Evolutionary conservation across 2,329 filamentous ascomycete species (phyloP).

Genomic region (Monilinia polystroma): DNA sequence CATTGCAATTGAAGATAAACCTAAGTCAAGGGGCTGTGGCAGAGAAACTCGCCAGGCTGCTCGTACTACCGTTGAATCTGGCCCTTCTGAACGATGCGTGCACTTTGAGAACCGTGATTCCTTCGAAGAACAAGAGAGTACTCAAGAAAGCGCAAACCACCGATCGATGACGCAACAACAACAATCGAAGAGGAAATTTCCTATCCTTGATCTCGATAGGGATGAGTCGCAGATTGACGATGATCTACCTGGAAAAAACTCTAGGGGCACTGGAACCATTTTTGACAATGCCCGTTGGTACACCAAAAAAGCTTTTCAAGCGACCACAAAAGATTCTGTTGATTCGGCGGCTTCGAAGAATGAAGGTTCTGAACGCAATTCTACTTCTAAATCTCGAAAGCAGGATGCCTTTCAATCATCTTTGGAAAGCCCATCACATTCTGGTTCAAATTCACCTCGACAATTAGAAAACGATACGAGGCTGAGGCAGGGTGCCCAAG

Average conservation of each 20-base stretch:
- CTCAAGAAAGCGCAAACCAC: not conserved
- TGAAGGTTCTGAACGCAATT: too few relatives aligned
- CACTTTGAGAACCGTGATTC: constrained; percentile 11
- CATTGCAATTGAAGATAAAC: not conserved
- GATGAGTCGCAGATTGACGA: not conserved
- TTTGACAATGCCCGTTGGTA: not conserved
- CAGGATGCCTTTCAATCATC: not conserved
- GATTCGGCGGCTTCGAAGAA: not conserved
- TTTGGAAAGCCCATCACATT: constrained; percentile 1
- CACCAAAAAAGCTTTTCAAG: not conserved
- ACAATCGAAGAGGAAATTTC: not conserved
- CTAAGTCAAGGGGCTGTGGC: not conserved
- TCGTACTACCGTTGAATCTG: not conserved
- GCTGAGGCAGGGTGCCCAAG: not conserved
- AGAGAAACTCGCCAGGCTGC: not conserved
- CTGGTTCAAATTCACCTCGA: not conserved
- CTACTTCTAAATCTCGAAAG: not conserved
- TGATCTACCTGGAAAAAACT: too few relatives aligned
- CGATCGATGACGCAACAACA: not conserved
- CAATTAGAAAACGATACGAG: not conserved
- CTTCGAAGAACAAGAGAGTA: constrained; percentile 4
- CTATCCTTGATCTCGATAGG: constrained; percentile 5
- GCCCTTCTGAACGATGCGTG: not conserved
- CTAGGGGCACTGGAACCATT: not conserved
- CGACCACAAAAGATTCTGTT: not conserved